Percentiles rank a stretch among this genome's conserved stretches.
Evolutionary conservation across 148 eudicot species (phyloP).

Genomic region (Rhododendron ovatum): DNA sequence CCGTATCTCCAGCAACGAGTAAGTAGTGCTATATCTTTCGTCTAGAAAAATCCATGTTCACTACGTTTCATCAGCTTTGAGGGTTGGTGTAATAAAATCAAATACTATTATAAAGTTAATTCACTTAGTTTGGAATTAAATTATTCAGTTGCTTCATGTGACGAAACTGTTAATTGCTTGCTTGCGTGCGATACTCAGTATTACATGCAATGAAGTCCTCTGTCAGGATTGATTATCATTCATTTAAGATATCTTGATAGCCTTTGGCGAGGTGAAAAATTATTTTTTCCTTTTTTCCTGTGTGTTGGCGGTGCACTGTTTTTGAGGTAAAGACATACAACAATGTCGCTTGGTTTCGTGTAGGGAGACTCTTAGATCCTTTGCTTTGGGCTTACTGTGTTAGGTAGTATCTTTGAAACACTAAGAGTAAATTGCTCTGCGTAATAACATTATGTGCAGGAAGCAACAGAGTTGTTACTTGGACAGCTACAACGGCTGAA

Average conservation of each 20-base stretch:
- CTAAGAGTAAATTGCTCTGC: not conserved
- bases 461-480: constrained; percentile 46
- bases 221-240: not conserved
- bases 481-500: constrained; percentile 41
- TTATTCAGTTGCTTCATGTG: not conserved
- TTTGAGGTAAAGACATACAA: no score
- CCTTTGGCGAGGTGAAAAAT: not conserved
- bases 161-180: not conserved
- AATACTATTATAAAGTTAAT: not conserved
- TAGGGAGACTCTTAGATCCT: not conserved
- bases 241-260: not conserved
- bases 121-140: not conserved
- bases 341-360: no score
- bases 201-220: not conserved
- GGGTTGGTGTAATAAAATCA: not conserved
- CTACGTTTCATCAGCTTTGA: not conserved
- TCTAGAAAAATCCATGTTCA: not conserved
- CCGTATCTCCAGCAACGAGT: not conserved
- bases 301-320: no score
- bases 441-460: constrained; percentile 21
- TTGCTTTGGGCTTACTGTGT: not conserved
- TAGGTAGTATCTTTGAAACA: not conserved
- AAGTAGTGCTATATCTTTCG: no score
- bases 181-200: not conserved
- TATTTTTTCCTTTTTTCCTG: no score